Evolutionary conservation across 176 grass and related monocot species (phyloP).

Genomic region (Musa schizocarpa): DNA sequence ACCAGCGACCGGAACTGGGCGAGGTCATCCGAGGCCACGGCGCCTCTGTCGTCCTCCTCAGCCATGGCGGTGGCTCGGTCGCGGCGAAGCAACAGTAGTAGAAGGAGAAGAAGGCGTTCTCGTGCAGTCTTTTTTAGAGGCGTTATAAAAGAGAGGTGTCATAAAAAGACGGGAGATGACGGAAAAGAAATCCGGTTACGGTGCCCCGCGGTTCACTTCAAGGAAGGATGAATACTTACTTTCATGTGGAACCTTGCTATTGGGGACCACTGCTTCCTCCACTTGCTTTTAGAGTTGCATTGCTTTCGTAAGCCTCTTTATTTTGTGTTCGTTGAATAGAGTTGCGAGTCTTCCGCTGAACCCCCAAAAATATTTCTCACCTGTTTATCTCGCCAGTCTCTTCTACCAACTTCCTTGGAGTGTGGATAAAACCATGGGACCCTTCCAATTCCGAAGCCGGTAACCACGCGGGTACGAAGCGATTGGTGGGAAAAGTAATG

Average conservation of each 20-base stretch:
- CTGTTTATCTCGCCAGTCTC: too few species aligned
- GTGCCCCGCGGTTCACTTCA: conserved; percentile 1
- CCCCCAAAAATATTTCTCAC: too few species aligned
- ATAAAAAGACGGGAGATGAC: not conserved
- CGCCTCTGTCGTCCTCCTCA: conserved; percentile 28
- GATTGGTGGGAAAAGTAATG: too few species aligned
- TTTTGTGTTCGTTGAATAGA: too few species aligned
- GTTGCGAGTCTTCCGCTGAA: too few species aligned
- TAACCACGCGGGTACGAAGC: accelerated
- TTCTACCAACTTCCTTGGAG: too few species aligned
- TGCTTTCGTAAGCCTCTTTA: too few species aligned
- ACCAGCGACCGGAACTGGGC: conserved; percentile 45
- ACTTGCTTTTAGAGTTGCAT: not conserved
- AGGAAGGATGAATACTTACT: not conserved
- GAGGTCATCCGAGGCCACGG: conserved; percentile 26
- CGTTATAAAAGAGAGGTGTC: not conserved
- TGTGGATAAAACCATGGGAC: too few species aligned
- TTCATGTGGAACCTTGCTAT: not conserved
- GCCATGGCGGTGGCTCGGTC: conserved; percentile 12
- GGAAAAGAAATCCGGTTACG: not conserved
- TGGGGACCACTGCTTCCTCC: not conserved
- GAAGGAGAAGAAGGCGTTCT: not conserved
- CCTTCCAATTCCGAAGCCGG: too few species aligned
- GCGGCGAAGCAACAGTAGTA: not conserved
- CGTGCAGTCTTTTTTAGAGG: not conserved